phyloP scores from a whole-genome alignment of 352 stramenopile species.

The Phytopythium aichiense region DNA sequence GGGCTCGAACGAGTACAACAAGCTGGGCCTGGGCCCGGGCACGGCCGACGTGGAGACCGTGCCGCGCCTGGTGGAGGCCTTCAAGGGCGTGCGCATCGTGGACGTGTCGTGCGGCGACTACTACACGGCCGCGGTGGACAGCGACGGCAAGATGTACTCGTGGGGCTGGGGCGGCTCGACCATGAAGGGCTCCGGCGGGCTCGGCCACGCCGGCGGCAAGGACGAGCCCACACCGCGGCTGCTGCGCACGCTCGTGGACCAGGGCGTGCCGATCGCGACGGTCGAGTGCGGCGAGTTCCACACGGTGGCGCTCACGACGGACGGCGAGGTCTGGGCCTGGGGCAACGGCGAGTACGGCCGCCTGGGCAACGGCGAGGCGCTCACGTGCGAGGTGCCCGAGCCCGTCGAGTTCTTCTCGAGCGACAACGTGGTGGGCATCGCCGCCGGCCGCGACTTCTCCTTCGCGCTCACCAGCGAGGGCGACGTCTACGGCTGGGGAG shows the following conservation, averaged over 20 bases:
- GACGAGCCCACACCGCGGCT: conserved; percentile 70
- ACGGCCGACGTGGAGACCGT: conserved; percentile 45
- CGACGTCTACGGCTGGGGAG: conserved; percentile 89
- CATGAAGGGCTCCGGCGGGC: conserved; percentile 70
- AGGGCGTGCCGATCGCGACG: conserved; percentile 67
- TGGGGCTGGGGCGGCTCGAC: conserved; percentile 88
- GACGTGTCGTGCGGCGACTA: conserved; percentile 84
- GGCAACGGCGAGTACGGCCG: conserved; percentile 90
- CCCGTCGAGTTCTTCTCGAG: conserved; percentile 83
- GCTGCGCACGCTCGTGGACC: conserved; percentile 67
- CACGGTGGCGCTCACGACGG: conserved; percentile 83
- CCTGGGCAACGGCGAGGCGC: conserved; percentile 86
- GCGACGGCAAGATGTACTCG: conserved; percentile 85
- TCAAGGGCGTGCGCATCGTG: conserved; percentile 70
- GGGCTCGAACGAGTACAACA: conserved; percentile 90
- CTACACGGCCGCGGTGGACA: conserved; percentile 84
- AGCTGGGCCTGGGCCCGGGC: conserved; percentile 55
- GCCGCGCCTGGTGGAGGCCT: conserved; percentile 59
- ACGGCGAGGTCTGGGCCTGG: conserved; percentile 91
- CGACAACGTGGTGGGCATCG: conserved; percentile 63
- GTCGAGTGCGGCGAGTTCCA: conserved; percentile 87
- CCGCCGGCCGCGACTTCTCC: conserved; percentile 86
- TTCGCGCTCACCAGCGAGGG: conserved; percentile 83
- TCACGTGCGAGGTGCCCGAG: conserved; percentile 77
- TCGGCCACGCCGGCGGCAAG: conserved; percentile 71